Base-by-base conservation (phyloP, 768 basidiomycete genomes). In the Filobasidium wieringae region DNA sequence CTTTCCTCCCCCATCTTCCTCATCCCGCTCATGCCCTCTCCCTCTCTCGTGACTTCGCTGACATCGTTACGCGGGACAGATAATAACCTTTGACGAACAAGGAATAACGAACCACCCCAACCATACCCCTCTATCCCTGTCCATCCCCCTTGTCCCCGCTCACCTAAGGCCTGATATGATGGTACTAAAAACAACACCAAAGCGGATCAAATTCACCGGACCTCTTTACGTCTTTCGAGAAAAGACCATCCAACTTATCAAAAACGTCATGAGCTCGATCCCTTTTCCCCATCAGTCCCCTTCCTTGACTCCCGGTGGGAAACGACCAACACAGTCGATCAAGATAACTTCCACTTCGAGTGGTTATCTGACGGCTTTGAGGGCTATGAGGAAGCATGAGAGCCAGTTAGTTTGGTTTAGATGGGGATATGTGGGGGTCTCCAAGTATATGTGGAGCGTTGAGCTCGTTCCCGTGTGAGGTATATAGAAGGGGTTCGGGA, bases 371-470 rank as follows among this genome's bases (percentile, higher is more conserved):
- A 76, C 68, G 24, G 81, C 84, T 2, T 67, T 86, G 12, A 66
- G 74, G 27, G 88, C 90, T 6, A 89, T 91, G 83, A 72, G 74
- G 60, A 74, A 78, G 57, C 91, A 95, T 64, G 61, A 74, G 54
- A 83, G 82, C 59, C 91, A 95, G 76, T 74, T 88, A 58, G 81
- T 82, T 40, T 92, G 90, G 90, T 93, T 89, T 76, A 80, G 91
- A 39, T 88, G 85, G 81, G 74, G 91, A 56, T 87, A 90, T 68
- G 77, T 92, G 36, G 62, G 74, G 22, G 87, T 84, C 68, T 90
- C 87, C 17, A 79, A 85, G 57, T 89, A 91, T 68, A 86, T 93
- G 87, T 93, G 91, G 90, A 81, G 87, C 27, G 91, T 91, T 62
- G 84, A 87, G 62, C 88, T 87, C 81, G 76, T 78, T 1, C 17